Base-by-base conservation (phyloP, 306 rosid genomes). In the Cucurbita moschata region DNA sequence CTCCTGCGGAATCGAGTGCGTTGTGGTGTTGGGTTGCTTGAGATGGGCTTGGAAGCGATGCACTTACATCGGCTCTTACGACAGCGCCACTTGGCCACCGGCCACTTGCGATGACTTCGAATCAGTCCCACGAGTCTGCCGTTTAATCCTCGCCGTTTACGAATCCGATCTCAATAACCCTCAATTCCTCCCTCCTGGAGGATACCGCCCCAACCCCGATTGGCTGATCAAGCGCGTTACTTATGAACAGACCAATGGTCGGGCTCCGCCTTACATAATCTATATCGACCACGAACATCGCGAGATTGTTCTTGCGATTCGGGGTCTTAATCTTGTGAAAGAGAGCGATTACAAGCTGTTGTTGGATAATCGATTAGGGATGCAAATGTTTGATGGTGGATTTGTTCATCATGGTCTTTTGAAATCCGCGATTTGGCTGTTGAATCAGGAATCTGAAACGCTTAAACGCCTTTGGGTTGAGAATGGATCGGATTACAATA, bases 31-130 rank as follows among this genome's bases (percentile, higher is more conserved):
- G 10, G 99, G 99, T 43, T 94, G 96, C 77, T 71, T 83, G 5
- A 89, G 99, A 10, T 94, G 99, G 99, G 79, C 84, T 0, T 94
- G 97, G 97, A 88, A 88, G 70, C 97, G 97, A n/a, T 94, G 97
- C 81, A 91, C 95, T 6, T 80, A 89, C 83, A 55, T 94, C 15
- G 97, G 99, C 51, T 75, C 88, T 39, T 85, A 94, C 85, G 99
- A 94, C 77, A 89, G 96, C 72, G 85, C 81, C 78, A 84, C 92
- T 6, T 91, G 99, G 97, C 40, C 96, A 0, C 12, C 76, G 23
- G 92, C 99, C 68, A 84, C 96, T 35, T 4, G 77, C 46, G 87
- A 78, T 9, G 97, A 94, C 76, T 87, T 94, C 77, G 92, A 84
- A 0, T 75, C 86, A 0, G 82, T 91, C 30, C 99, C 99, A 4